Conservation (phyloP, 352 stramenopile species). For the Phytophthora idaei region DNA sequence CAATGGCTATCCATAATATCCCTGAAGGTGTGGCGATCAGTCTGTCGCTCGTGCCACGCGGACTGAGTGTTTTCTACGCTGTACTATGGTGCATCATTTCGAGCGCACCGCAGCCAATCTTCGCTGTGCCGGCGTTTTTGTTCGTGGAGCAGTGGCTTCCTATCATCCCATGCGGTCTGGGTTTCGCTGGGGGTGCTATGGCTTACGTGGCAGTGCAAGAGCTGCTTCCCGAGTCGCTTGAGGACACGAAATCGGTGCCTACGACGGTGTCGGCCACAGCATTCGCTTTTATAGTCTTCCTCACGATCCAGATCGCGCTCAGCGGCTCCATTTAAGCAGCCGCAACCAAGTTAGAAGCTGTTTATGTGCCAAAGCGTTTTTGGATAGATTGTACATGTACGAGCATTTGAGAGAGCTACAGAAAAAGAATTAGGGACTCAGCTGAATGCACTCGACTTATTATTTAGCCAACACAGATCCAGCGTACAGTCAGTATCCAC, state of each 20-base stretch:
- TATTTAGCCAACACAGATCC: slow-evolving; percentile 24
- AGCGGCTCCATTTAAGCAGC: slow-evolving; percentile 52
- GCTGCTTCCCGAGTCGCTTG: slow-evolving; percentile 78
- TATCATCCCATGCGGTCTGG: slow-evolving; percentile 94
- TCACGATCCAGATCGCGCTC: slow-evolving; percentile 83
- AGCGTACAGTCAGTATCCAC: no score
- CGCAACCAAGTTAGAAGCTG: slow-evolving; percentile 2
- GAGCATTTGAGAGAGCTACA: slow-evolving; percentile 5
- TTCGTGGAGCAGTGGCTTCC: slow-evolving; percentile 93
- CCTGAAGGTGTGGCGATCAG: slow-evolving; percentile 96
- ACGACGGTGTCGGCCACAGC: slow-evolving; percentile 73
- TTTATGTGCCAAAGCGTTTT: not conserved
- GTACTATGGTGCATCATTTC: slow-evolving; percentile 92
- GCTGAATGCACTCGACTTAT: slow-evolving; percentile 26
- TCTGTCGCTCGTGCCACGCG: slow-evolving; percentile 94
- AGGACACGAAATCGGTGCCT: slow-evolving; percentile 82
- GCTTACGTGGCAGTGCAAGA: slow-evolving; percentile 94
- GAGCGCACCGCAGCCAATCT: slow-evolving; percentile 94
- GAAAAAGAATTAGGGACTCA: not conserved
- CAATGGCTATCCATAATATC: slow-evolving; percentile 98
- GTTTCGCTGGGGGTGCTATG: slow-evolving; percentile 98
- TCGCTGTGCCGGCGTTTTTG: slow-evolving; percentile 97
- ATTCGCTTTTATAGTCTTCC: slow-evolving; percentile 81
- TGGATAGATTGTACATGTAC: slow-evolving; percentile 2
- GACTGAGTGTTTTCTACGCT: slow-evolving; percentile 88